Base-by-base conservation (phyloP, 345 rosid species). In the Xanthoceras sorbifolium region DNA sequence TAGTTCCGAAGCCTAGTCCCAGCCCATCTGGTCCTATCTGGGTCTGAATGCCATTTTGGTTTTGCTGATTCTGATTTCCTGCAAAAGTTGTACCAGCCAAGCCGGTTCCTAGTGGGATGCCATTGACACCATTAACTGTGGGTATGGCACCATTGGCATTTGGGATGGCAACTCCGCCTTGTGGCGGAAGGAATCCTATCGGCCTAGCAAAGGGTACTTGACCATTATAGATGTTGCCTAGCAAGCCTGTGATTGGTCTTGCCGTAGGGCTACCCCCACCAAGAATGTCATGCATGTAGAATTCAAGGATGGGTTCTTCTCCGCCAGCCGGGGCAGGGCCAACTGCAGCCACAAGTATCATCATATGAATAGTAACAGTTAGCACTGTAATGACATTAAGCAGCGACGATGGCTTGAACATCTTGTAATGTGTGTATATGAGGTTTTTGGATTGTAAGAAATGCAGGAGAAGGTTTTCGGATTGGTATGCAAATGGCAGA, bases 161-260 rank as follows among this genome's bases (percentile, higher is more conserved):
- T 6, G 99, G 96, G 71, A 95, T 91, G 44, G 90, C 93, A 25
- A 92, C 88, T 17, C 89, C 94, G 40, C 78, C 84, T 48, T 84
- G 5, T 0, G 99, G 98, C 6, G 97, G 92, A 38, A 81, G 69
- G 82, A 96, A 91, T 11, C 95, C 99, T 23, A 93, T 72, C 22
- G 90, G 93, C 82, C 85, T 90, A 25, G 99, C 99, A 72, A 92
- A 96, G 26, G 99, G 98, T 46, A 96, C 99, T 73, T 96, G 97
- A 22, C 98, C 97, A 14, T 84, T 89, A 83, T 93, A 96, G n/a
- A 96, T 93, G 87, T 88, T 92, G 18, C 99, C 99, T 23, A 92
- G 87, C 85, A 96, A 78, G 77, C 99, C 99, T 0, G 99, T 94
- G 83, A 96, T 76, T 0, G 97, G 99, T 73, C 98, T 89, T 0